Evolutionary conservation across 768 basidiomycete genomes (phyloP), one percentile per base, ranked within the genome.

Genomic region (Podaxis carcinomalis): DNA sequence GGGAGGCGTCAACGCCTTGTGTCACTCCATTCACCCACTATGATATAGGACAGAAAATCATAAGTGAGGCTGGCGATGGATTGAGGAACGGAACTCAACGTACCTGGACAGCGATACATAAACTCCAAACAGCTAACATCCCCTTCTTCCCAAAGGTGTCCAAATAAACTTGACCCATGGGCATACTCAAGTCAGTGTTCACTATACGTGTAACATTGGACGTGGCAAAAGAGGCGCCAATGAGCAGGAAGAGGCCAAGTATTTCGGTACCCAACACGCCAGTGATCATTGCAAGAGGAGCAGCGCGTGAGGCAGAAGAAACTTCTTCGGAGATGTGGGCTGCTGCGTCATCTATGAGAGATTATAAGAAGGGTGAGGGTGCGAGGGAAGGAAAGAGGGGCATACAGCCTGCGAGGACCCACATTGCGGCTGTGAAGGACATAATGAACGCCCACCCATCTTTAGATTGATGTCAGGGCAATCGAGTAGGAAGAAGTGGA

Each of bases 271-370:
- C 77, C 23, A 73, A 75, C 11, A 86, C 84, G 27, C 80, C 83
- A 16, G 54, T 69, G 39, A 87, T 69, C 61, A 87, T 86, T 3
- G 85, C 85, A 32, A 86, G 78, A 2, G 85, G 85, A 2, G 83
- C 84, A 13, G 81, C 79, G 32, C 77, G 72, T 9, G 79, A 78
- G 11, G 85, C 86, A 37, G 78, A 78, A 0, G 85, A 72, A 0
- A 82, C 78, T 69, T 87, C 86, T 71, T 87, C 85, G 11, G 86
- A 80, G 37, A 87, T 83, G 63, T 87, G 85, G 3, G 84, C 85
- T 5, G 85, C 83, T 11, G 86, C 86, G 66, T 87, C 86, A 59
- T 87, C 85, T 85, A 62, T 27, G 27, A 28, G 25, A 4, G 66
- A 25, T 51, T 50, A 27, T 44, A 25, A 49, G 25, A 25, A 25